phyloP scores from a whole-genome alignment of 257 asterid genomes.

The Oldenlandia corymbosa region DNA sequence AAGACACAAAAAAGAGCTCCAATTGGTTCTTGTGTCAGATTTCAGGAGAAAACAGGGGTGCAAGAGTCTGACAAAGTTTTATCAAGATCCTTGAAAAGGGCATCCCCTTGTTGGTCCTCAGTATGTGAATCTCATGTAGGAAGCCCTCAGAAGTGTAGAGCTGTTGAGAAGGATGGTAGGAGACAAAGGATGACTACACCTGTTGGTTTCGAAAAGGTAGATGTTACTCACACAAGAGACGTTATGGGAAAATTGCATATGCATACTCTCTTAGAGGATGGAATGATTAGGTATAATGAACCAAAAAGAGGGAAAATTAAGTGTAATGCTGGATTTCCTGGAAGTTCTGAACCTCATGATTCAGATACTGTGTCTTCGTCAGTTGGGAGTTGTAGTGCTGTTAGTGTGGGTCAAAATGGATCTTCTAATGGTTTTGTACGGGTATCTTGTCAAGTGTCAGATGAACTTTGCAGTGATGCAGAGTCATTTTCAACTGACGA shows the following conservation, averaged over 20 bases:
- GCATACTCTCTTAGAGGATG: constrained; percentile 43
- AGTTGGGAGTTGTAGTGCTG: constrained; percentile 78
- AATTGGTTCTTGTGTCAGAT: constrained; percentile 17
- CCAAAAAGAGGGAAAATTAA: constrained; percentile 28
- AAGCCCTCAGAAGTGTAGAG: constrained; percentile 36
- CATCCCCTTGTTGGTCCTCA: constrained; percentile 40
- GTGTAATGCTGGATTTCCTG: constrained; percentile 27
- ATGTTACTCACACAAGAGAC: constrained; percentile 56
- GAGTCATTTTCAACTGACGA: constrained; percentile 50
- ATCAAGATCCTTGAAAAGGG: constrained; percentile 51
- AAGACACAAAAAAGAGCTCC: constrained; percentile 25
- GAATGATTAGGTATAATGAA: constrained; percentile 43
- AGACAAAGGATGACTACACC: constrained; percentile 27
- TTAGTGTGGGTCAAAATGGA: constrained; percentile 36
- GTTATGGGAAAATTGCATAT: constrained; percentile 42
- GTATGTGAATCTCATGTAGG: constrained; percentile 37
- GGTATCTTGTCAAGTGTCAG: constrained; percentile 35
- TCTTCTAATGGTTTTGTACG: constrained; percentile 25
- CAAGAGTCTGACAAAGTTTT: constrained; percentile 33
- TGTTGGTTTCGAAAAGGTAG: constrained; percentile 50
- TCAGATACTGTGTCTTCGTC: constrained; percentile 61
- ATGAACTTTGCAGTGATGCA: constrained; percentile 47
- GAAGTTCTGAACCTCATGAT: constrained; percentile 34
- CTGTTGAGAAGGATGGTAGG: constrained; percentile 36
- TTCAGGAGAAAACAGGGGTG: constrained; percentile 17